These are phyloP conservation scores for Eucalyptus coolabah DNA, from an alignment of 345 rosid genomes.

Conservation along the genomic window DNA sequence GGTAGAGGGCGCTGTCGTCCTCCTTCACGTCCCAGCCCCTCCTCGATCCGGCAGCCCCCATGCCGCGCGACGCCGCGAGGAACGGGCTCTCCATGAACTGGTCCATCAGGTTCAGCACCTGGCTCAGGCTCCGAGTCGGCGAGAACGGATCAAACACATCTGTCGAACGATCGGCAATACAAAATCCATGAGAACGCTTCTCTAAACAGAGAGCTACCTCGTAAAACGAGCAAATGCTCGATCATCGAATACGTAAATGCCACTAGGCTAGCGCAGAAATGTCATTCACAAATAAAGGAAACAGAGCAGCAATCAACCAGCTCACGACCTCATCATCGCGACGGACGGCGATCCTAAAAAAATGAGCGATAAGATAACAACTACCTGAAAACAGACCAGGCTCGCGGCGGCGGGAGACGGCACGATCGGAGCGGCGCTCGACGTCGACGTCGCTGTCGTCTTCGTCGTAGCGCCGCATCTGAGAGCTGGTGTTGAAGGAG, in stretches of 20 bases:
- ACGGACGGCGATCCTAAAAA: neutral
- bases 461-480: neutral
- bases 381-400: slow-evolving; percentile 13
- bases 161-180: neutral
- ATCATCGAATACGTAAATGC: neutral
- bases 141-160: slow-evolving; percentile 53
- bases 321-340: neutral
- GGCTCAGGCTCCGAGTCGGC: slow-evolving; percentile 50
- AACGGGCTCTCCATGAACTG: slow-evolving; percentile 36
- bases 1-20: slow-evolving; percentile 8
- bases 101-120: slow-evolving; percentile 59
- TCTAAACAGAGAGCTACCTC: neutral
- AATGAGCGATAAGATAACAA: neutral
- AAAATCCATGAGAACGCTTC: neutral
- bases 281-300: neutral
- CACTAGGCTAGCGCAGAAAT: neutral
- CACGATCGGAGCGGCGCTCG: neutral
- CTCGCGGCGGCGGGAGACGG: neutral
- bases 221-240: neutral
- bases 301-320: neutral
- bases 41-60: slow-evolving; percentile 15
- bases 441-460: slow-evolving; percentile 1
- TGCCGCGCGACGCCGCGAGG: slow-evolving; percentile 8
- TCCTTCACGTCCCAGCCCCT: slow-evolving; percentile 46
- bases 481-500: slow-evolving; percentile 26